Evolutionary conservation across 805 yeast species (phyloP).

Genomic region (Saturnispora kantuleensis): DNA sequence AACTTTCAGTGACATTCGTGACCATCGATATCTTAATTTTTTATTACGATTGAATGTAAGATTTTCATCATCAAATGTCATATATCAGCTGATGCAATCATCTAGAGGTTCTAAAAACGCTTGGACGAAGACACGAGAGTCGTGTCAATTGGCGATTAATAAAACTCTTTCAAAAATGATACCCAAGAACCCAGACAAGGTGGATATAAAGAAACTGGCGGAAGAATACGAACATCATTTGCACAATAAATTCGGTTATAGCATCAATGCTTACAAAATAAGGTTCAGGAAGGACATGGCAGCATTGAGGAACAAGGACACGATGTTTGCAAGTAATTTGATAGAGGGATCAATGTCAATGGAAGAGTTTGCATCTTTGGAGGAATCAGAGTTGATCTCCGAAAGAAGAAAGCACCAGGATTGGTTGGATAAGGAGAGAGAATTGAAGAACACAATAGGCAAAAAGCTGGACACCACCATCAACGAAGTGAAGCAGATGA

Average conservation of each 20-base stretch:
- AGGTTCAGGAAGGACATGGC: constrained; percentile 26
- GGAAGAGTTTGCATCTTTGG: constrained; percentile 17
- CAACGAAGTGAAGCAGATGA: constrained; percentile 19
- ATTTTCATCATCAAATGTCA: no score
- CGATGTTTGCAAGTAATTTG: constrained; percentile 18
- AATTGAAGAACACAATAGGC: constrained; percentile 22
- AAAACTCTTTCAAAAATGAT: constrained; percentile 11
- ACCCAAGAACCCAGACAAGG: background rate
- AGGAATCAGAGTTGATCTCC: constrained; percentile 20
- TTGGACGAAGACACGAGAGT: constrained; percentile 17
- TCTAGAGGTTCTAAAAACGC: constrained; percentile 1
- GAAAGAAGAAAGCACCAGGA: constrained; percentile 22
- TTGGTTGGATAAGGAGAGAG: constrained; percentile 22
- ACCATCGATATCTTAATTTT: no score
- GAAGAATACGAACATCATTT: constrained; percentile 20
- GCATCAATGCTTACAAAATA: constrained; percentile 18
- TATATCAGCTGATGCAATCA: no score
- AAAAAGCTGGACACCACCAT: constrained; percentile 21
- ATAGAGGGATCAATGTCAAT: constrained; percentile 14
- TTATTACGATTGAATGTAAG: no score
- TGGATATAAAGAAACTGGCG: constrained; percentile 10
- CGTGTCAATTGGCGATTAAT: constrained; percentile 17
- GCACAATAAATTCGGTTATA: constrained; percentile 11
- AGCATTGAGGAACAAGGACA: constrained; percentile 21
- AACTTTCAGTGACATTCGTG: no score